A percentile compares a stretch with the other conserved stretches of the same genome.
Evolutionary conservation across 805 yeast species (phyloP).

Genomic region (Wickerhamiella alocasiicola): DNA sequence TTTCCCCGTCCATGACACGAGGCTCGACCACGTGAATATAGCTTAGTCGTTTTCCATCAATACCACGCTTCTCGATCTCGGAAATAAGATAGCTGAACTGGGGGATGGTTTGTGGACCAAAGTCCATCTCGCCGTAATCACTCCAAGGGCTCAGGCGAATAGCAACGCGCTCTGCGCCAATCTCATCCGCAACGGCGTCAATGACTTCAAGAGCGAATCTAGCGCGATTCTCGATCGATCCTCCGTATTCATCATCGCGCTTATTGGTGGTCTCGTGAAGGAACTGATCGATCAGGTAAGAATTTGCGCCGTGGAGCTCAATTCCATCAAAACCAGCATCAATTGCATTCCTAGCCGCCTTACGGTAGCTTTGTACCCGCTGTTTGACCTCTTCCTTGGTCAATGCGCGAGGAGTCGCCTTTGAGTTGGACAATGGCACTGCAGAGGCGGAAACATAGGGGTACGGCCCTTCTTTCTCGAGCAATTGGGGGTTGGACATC

Average conservation of each 20-base stretch:
- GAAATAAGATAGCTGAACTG: conserved; percentile 33
- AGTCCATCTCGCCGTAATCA: conserved; percentile 24
- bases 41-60: conserved; percentile 31
- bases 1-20: conserved; percentile 27
- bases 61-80: conserved; percentile 32
- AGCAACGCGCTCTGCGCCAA: conserved; percentile 29
- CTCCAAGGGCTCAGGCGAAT: conserved; percentile 33
- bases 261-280: conserved; percentile 35
- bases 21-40: conserved; percentile 37
- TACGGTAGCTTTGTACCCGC: conserved; percentile 32
- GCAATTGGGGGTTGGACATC: conserved; percentile 31
- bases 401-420: conserved; percentile 23
- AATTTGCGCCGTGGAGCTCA: conserved; percentile 56
- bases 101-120: conserved; percentile 26
- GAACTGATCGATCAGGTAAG: conserved; percentile 42
- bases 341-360: conserved; percentile 40
- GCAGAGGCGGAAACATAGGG: conserved; percentile 34
- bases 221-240: conserved; percentile 45
- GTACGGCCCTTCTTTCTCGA: conserved; percentile 26
- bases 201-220: conserved; percentile 38
- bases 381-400: conserved; percentile 32
- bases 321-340: conserved; percentile 50
- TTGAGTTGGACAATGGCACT: conserved; percentile 14
- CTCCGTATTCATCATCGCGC: conserved; percentile 54
- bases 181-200: conserved; percentile 29